Evolutionary conservation across 2,329 filamentous ascomycete genomes (phyloP), one percentile per base, ranked within the genome.

Genomic region (Periconia sp.): DNA sequence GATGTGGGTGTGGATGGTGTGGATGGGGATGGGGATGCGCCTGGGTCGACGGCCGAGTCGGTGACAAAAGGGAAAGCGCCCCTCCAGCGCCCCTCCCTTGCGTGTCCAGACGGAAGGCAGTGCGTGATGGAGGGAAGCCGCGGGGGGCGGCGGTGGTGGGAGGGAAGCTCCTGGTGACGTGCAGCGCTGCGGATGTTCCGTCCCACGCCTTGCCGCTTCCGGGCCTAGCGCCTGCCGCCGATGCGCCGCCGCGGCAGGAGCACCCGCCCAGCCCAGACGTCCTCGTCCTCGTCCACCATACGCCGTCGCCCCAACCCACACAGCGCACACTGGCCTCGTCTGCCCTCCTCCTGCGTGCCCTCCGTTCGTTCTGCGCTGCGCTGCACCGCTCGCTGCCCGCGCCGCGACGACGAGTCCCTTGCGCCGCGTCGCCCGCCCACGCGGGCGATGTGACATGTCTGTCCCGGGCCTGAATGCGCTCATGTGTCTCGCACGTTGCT

Each of bases 401-500:
- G n/a, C n/a, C 4, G 23, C 30, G 19, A 24, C 22, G 34, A n/a
- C 19, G 9, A 33, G 30, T 47, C 53, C 51, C 51, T 55, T 58
- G 52, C 56, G 53, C 43, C 25, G 22, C 47, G 36, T 41, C 52
- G 37, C 41, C 19, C 32, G 38, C 49, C 52, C 56, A 63, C 61
- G 59, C 60, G 57, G 33, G 45, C 44, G 51, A 40, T 45, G 62
- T 66, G 55, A 57, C 61, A 56, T 65, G 42, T 46, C 51, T 36
- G 43, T 59, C 52, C 59, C 57, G 54, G n/a, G 46, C 45, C 41
- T 42, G 45, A 33, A 40, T 19, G 43, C 56, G 35, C 61, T 54
- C 63, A 58, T 64, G 58, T 66, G 61, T 61, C 61, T 65, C 52
- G 61, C 63, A 68, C 64, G 63, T 68, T 66, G 59, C 60, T 34